Conservation (phyloP, 106 monocot genomes). For the Gastrodia elata region DNA sequence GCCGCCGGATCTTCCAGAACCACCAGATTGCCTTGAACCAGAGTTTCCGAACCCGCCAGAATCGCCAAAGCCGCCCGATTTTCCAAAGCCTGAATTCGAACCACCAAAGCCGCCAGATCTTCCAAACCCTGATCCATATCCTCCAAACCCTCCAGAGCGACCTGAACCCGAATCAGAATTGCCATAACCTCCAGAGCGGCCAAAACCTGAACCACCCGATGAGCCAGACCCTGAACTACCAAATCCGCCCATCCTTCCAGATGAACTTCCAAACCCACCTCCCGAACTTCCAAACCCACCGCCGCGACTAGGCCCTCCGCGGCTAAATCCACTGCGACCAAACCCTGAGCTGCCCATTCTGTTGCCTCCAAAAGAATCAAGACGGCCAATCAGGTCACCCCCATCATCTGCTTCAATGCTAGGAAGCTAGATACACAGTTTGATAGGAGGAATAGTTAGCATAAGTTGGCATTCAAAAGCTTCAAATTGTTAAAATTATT, state of each 20-base stretch:
- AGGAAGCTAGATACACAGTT: conserved; percentile 50
- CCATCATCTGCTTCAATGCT: conserved; percentile 54
- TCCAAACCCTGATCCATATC: conserved; percentile 17
- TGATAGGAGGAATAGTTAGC: background rate
- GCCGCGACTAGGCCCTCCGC: conserved; percentile 15
- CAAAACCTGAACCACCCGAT: conserved; percentile 14
- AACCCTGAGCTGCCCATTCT: conserved; percentile 26
- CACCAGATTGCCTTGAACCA: background rate
- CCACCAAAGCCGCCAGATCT: conserved; percentile 19
- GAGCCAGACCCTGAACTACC: conserved; percentile 9
- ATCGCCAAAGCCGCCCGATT: conserved; percentile 18
- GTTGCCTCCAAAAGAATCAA: conserved; percentile 33
- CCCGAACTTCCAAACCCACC: conserved; percentile 8
- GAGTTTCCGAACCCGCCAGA: conserved; percentile 21
- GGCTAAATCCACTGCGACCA: conserved; percentile 24
- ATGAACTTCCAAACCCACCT: conserved; percentile 21
- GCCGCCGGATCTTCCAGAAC: conserved; percentile 16
- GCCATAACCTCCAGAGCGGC: conserved; percentile 28
- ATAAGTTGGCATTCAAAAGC: background rate
- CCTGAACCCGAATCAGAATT: conserved; percentile 13
- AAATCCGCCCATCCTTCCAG: conserved; percentile 7
- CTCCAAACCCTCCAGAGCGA: conserved; percentile 25
- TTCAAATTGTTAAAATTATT: background rate
- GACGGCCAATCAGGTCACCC: conserved; percentile 42
- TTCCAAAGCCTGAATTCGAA: conserved; percentile 15